Percentiles rank a stretch among this genome's conserved stretches.
Evolutionary conservation across 345 rosid species (phyloP).

Genomic region (Luvunga scandens): DNA sequence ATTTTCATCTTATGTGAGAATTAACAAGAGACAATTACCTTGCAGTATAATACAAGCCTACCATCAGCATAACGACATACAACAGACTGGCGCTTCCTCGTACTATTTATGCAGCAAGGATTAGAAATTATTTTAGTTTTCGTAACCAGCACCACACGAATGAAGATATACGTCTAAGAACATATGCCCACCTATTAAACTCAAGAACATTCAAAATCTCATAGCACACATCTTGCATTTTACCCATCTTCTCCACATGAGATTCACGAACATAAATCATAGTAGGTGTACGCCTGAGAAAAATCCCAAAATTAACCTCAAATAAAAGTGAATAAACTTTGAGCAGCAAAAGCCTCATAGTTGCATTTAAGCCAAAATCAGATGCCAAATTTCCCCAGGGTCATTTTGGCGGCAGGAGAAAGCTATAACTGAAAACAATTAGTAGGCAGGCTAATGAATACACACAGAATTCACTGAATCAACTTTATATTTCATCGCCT

Average conservation of each 20-base stretch:
- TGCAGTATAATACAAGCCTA: conserved; percentile 92
- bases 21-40: conserved; percentile 51
- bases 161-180: not conserved
- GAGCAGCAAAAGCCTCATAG: conserved; percentile 16
- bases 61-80: conserved; percentile 97
- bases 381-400: not conserved
- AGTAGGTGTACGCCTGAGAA: conserved; percentile 91
- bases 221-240: conserved; percentile 74
- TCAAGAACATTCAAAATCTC: conserved; percentile 97
- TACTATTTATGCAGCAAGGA: conserved; percentile 51
- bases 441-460: not conserved
- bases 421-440: not conserved
- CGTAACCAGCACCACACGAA: conserved; percentile 13
- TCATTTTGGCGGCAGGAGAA: not conserved
- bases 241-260: conserved; percentile 96
- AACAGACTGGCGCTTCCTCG: conserved; percentile 99
- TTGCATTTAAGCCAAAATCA: conserved; percentile 7
- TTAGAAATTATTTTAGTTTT: conserved; percentile 6
- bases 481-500: not conserved
- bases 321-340: conserved; percentile 16
- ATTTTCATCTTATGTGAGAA: conserved; percentile 12
- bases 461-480: not conserved
- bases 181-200: conserved; percentile 78
- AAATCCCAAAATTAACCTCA: conserved; percentile 21
- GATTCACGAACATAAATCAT: conserved; percentile 93